Base-by-base conservation (phyloP, 495 filamentous ascomycete genomes). In the Aspergillus incahuasiensis region DNA sequence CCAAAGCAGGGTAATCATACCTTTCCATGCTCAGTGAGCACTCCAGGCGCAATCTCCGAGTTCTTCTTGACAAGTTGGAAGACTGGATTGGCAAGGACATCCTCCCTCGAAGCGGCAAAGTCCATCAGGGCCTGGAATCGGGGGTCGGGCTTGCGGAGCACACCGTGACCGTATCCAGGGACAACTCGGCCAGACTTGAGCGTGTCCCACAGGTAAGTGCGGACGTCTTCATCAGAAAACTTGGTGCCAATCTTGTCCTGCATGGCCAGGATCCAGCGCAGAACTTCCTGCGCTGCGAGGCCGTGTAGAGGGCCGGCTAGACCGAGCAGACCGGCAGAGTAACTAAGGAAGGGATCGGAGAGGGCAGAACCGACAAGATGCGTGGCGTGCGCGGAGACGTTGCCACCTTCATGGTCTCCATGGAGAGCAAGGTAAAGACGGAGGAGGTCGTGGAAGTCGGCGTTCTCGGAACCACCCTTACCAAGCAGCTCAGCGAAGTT, bases 401-500 rank as follows among this genome's bases (percentile, higher is more conserved):
- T 98, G 51, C 94, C 94, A 54, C 94, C 94, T 70, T 98, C 94
- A 77, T 98, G 94, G 74, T 98, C 94, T 43, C 92, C 92, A 76
- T 98, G 94, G 11, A 98, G 85, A 22, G 94, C 92, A 18, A 98
- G 84, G 75, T 98, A 98, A 18, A 98, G 73, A 55, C 94, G 81
- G 22, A 98, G 80, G 18, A 97, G 79, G 63, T 98, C 94, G 67
- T 97, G 92, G 82, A 98, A 98, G 70, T 90, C 89, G 69, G 90
- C 83, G 66, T 96, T 86, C 66, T 92, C 76, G 62, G 82, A 79
- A 55, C 91, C 91, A 40, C 84, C 85, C 74, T 94, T 96, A 63
- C 94, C 94, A 25, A 98, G 84, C 82, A 97, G 92, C 66, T 91
- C 88, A 39, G 94, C 94, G 59, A 96, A 97, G 77, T 98, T 98